These are phyloP conservation scores for Dichomitus squalens DNA, from an alignment of 1,284 basidiomycete genomes.

Conservation along the genomic window DNA sequence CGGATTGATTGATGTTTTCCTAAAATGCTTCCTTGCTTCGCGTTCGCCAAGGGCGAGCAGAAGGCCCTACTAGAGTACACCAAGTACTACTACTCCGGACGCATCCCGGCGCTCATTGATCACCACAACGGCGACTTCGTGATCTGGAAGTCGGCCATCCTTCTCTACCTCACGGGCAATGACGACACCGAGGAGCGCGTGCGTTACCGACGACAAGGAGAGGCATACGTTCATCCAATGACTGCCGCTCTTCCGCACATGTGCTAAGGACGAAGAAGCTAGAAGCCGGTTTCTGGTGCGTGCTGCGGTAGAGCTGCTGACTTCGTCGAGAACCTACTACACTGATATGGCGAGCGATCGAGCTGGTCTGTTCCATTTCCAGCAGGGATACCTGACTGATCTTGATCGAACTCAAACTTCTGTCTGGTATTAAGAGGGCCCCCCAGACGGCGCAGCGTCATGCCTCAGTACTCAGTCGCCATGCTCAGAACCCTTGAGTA, in stretches of 20 bases:
- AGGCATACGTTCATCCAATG: constrained; percentile 25
- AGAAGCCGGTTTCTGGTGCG: no score
- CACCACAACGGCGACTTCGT: constrained; percentile 41
- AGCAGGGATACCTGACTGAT: not conserved
- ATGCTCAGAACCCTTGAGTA: not conserved
- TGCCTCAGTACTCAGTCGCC: no score
- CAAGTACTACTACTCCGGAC: constrained; percentile 57
- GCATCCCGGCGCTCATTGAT: constrained; percentile 50
- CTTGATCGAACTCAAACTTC: not conserved
- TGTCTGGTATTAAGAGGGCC: no score
- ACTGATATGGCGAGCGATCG: no score
- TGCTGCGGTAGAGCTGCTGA: no score
- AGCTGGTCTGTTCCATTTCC: no score
- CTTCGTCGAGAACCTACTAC: no score
- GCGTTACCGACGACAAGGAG: constrained; percentile 22
- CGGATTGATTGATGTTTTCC: constrained; percentile 33
- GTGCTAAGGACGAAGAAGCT: no score
- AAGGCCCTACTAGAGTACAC: constrained; percentile 53
- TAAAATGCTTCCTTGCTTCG: no score
- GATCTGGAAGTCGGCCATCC: constrained; percentile 47
- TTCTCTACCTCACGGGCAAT: constrained; percentile 32
- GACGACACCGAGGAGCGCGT: constrained; percentile 19
- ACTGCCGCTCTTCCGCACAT: constrained; percentile 30
- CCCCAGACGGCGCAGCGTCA: no score
- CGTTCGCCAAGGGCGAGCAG: constrained; percentile 43